Base-by-base conservation (phyloP, 306 rosid species). In the Potentilla sterilis region DNA sequence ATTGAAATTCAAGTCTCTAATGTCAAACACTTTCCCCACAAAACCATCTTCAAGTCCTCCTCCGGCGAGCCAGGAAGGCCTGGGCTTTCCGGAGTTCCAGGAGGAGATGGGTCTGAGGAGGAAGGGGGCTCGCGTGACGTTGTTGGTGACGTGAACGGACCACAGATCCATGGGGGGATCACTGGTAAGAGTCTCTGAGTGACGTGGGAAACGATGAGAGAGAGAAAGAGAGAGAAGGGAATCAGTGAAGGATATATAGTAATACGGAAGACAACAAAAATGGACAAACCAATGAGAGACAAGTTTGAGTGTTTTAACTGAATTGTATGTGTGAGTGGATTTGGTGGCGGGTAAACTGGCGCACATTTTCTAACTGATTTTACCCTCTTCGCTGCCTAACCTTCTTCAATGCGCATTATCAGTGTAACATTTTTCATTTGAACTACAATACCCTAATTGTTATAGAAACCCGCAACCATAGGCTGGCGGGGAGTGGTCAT, bases 111-210 rank as follows among this genome's bases (percentile, higher is more conserved):
- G 90, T 80, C 79, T 28, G 73, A 73, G 83, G 58, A 83, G 77
- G 43, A 89, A 81, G 35, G 86, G 84, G 76, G 76, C 44, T 55
- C 52, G 43, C 72, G 75, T 55, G 62, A 55, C 70, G 49, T 77
- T 22, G 87, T 77, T 86, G 63, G 88, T 94, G 71, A 78, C 87
- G 37, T 83, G 86, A 48, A 85, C 82, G 5, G 87, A 83, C 78
- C 81, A 90, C 75, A 88, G 91, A 94, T 94, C 98, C 98, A 94
- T 93, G 57, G 46, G 75, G 34, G 63, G 32, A 10, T 21, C 62
- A 9, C 11, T 32, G 4, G 28, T 59, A 24, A 3, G 40, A 37
- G 28, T 28, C 40, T 37, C 40, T 37, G 22, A 63, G 68, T 9
- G 34, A 68, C 74, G 79, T 18, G 35, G 73, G 59, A 32, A 79